Conservation (phyloP, 192 early-diverging fungal genomes). For the Umbelopsis ramanniana region DNA sequence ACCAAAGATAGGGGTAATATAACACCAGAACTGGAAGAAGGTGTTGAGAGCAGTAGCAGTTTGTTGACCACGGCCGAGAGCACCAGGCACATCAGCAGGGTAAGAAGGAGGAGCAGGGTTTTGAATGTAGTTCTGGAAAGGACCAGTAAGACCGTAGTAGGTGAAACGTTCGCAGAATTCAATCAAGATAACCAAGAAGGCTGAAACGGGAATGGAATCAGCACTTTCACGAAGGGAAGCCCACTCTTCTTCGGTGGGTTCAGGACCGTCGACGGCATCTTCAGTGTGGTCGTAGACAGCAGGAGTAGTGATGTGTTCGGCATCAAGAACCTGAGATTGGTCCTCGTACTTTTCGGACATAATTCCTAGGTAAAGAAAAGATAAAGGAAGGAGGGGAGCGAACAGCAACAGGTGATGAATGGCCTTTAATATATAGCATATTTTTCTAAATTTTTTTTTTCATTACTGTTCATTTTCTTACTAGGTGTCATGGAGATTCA, state of each 20-base stretch:
- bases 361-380: conserved; percentile 8
- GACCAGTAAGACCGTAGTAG: conserved; percentile 63
- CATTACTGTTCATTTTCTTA: too few relatives aligned
- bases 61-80: conserved; percentile 54
- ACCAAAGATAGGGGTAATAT: conserved; percentile 62
- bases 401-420: neutral
- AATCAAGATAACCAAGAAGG: conserved; percentile 59
- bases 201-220: conserved; percentile 61
- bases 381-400: neutral
- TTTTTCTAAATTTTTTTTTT: neutral
- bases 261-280: conserved; percentile 48
- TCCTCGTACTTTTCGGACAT: conserved; percentile 30
- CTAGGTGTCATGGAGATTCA: too few relatives aligned
- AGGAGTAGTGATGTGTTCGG: neutral
- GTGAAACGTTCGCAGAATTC: conserved; percentile 73
- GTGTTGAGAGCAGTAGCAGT: conserved; percentile 58
- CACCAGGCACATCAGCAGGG: conserved; percentile 43
- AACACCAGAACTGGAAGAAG: conserved; percentile 69
- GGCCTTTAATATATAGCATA: neutral
- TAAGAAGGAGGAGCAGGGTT: conserved; percentile 44
- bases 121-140: conserved; percentile 66
- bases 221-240: conserved; percentile 54
- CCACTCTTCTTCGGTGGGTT: conserved; percentile 66
- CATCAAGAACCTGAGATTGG: neutral
- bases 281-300: conserved; percentile 24